Evolutionary conservation across 23 red algal genomes (phyloP).

Genomic region (Gracilaria gracilis): DNA sequence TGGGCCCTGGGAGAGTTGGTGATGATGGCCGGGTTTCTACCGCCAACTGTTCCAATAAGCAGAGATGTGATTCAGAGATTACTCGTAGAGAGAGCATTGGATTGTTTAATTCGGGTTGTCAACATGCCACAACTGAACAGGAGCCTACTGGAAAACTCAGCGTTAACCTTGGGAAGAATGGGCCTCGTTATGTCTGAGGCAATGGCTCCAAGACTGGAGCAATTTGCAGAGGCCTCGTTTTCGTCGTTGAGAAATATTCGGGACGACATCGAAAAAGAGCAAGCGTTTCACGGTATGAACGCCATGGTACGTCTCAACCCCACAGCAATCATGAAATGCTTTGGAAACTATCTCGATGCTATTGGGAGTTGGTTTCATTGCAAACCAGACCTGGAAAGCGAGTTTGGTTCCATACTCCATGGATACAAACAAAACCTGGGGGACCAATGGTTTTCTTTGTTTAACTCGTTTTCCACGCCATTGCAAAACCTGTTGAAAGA

Average conservation of each 20-base stretch:
- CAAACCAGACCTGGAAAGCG: slow-evolving; percentile 72
- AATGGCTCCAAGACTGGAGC: slow-evolving; percentile 65
- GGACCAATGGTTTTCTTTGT: slow-evolving; percentile 68
- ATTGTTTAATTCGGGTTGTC: slow-evolving; percentile 69
- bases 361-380: slow-evolving; percentile 77
- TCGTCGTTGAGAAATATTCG: slow-evolving; percentile 47
- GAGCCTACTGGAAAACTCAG: slow-evolving; percentile 76
- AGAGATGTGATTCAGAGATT: slow-evolving; percentile 61
- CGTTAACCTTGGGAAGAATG: slow-evolving; percentile 84
- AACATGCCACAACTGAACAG: slow-evolving; percentile 53
- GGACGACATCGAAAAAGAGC: slow-evolving; percentile 76
- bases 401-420: slow-evolving; percentile 66
- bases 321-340: slow-evolving; percentile 52
- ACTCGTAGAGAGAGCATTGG: slow-evolving; percentile 57
- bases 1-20: slow-evolving; percentile 88
- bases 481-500: slow-evolving; percentile 47
- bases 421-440: slow-evolving; percentile 65
- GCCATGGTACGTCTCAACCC: slow-evolving; percentile 64
- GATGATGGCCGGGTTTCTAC: slow-evolving; percentile 75
- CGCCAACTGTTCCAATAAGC: slow-evolving; percentile 50
- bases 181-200: slow-evolving; percentile 72
- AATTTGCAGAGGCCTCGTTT: slow-evolving; percentile 64
- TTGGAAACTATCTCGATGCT: slow-evolving; percentile 69
- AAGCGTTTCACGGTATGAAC: slow-evolving; percentile 77
- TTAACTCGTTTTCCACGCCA: slow-evolving; percentile 42